Conservation (phyloP, 768 basidiomycete genomes). For the Termitomyces sp. region DNA sequence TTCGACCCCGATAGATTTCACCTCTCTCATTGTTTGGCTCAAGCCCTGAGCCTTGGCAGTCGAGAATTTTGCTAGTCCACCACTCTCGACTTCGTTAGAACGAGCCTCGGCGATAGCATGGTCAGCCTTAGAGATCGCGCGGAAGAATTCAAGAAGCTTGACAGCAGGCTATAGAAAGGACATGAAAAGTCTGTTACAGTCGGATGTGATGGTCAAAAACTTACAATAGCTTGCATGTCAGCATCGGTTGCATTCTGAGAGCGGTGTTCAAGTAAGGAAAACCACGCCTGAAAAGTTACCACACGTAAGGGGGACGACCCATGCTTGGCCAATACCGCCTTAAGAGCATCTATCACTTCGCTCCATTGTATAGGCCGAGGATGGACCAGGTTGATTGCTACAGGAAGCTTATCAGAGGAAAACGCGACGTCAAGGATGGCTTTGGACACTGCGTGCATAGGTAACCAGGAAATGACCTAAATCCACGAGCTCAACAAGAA, state of each 20-base stretch:
- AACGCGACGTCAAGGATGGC: conserved; percentile 25
- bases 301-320: background rate
- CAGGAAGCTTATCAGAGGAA: conserved; percentile 15
- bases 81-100: conserved; percentile 5
- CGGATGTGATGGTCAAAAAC: background rate
- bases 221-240: conserved; percentile 5
- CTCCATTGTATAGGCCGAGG: conserved; percentile 30
- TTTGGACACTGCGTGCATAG: conserved; percentile 23
- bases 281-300: conserved; percentile 13
- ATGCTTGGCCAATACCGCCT: background rate
- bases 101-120: background rate
- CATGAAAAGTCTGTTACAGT: background rate
- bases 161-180: conserved; percentile 23
- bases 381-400: conserved; percentile 30
- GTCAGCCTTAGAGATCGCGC: conserved; percentile 18
- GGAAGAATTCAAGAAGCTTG: conserved; percentile 29
- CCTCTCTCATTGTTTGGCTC: conserved; percentile 9
- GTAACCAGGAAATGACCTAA: conserved; percentile 37
- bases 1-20: background rate
- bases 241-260: conserved; percentile 2
- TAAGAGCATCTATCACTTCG: conserved; percentile 18
- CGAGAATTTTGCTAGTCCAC: conserved; percentile 10
- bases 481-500: background rate
- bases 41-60: conserved; percentile 8
- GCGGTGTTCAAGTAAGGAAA: conserved; percentile 10